Base-by-base conservation (phyloP, 768 basidiomycete species). In the Hebeloma cylindrosporum region DNA sequence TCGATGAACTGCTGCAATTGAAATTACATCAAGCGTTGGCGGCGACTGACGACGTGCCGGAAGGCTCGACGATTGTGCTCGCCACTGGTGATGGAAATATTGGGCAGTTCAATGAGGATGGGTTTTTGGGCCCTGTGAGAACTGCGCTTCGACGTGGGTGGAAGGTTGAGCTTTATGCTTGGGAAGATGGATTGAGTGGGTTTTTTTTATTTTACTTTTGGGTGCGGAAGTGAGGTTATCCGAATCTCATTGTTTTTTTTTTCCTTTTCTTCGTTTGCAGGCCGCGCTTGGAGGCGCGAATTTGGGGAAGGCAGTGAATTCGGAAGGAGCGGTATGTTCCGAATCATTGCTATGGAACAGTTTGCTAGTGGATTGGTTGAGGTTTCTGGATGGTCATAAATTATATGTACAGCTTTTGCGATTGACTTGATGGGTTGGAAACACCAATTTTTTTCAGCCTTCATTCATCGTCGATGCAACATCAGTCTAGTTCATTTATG, bases 31-130 rank as follows among this genome's bases (percentile, higher is more conserved):
- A 94, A 61, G 85, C 85, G 8, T 71, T 97, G 40, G 82, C 85
- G 7, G 80, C 78, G 32, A 74, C 78, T 5, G 86, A 90, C 50
- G 69, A 71, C 11, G 72, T 75, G 1, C 82, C 79, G 2, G 82
- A 82, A 8, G 78, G 80, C 2, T 78, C 83, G 9, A 92, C 89
- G 14, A 88, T 96, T 54, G 85, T 96, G 33, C 78, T 97, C 31
- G 94, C 91, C 1, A 96, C 94, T 0, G 94, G 94, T 4, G 94
- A 98, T 63, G 93, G 92, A 17, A 90, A 91, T 57, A 84, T 87
- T 7, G 88, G 89, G 4, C 88, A 95, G 61, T 96, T 95, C 61
- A 94, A 83, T 63, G 88, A 91, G 48, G 88, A 93, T 57, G 94
- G 94, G 5, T 98, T 96, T 68, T 9, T 47, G 66, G 71, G 93